Evolutionary conservation across 257 asterid species (phyloP).

Genomic region (Pogostemon cablin): DNA sequence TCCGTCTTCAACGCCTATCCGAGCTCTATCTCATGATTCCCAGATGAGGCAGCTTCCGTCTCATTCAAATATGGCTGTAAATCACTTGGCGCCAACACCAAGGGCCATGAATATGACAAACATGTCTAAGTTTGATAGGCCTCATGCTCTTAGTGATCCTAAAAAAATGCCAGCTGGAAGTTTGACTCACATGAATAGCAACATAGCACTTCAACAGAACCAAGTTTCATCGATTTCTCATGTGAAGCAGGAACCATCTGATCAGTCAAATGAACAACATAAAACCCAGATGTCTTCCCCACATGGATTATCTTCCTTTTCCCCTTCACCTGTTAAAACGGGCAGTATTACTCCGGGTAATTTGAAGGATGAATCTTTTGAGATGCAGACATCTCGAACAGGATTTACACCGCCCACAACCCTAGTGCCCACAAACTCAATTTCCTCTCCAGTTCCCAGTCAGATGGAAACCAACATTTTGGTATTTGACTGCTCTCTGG

Average conservation of each 20-base stretch:
- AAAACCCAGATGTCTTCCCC: slow-evolving; percentile 54
- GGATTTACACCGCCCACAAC: slow-evolving; percentile 52
- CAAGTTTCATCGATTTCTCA: slow-evolving; percentile 49
- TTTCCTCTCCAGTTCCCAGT: slow-evolving; percentile 45
- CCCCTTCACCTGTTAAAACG: slow-evolving; percentile 54
- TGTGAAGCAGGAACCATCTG: slow-evolving; percentile 75
- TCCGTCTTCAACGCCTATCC: slow-evolving; percentile 55
- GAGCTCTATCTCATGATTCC: slow-evolving; percentile 60
- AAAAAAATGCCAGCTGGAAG: slow-evolving; percentile 52
- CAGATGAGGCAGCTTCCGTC: slow-evolving; percentile 67
- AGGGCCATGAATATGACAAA: slow-evolving; percentile 55
- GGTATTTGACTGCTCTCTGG: slow-evolving; percentile 42
- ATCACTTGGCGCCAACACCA: slow-evolving; percentile 51
- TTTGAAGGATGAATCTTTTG: slow-evolving; percentile 67
- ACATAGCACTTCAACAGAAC: slow-evolving; percentile 47
- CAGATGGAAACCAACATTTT: slow-evolving; percentile 46
- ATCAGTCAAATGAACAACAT: slow-evolving; percentile 67
- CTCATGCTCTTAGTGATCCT: slow-evolving; percentile 52
- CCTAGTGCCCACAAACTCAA: slow-evolving; percentile 41
- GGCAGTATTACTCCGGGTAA: slow-evolving; percentile 52
- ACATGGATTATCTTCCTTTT: slow-evolving; percentile 53
- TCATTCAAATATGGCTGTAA: slow-evolving; percentile 56
- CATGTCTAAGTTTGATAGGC: slow-evolving; percentile 64
- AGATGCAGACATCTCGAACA: slow-evolving; percentile 62
- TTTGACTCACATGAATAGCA: slow-evolving; percentile 44